Percentiles rank a stretch among this genome's conserved stretches.
These are phyloP conservation scores for Sporisorium graminicola DNA, from an alignment of 1,284 basidiomycete species.

Conservation along the genomic window DNA sequence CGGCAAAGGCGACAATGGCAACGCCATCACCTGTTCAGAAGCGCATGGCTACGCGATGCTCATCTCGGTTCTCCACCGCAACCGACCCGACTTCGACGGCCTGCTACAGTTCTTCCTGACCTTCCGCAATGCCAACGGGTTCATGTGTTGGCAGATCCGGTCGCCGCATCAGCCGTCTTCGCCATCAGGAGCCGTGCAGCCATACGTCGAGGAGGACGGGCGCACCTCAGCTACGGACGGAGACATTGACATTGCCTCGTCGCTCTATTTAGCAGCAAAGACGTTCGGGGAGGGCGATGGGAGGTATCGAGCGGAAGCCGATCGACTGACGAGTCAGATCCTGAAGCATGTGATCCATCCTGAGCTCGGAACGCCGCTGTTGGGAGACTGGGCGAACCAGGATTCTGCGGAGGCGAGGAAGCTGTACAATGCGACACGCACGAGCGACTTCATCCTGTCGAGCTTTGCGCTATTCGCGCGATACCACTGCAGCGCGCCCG, in stretches of 20 bases:
- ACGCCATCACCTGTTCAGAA: conserved; percentile 66
- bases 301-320: conserved; percentile 49
- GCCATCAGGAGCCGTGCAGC: conserved; percentile 12
- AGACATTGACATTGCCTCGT: conserved; percentile 63
- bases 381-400: conserved; percentile 63
- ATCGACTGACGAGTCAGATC: conserved; percentile 33
- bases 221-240: conserved; percentile 61
- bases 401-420: conserved; percentile 35
- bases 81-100: conserved; percentile 58
- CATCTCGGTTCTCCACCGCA: conserved; percentile 59
- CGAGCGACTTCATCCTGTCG: conserved; percentile 60
- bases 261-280: conserved; percentile 50
- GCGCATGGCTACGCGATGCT: conserved; percentile 67
- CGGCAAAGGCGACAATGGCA: conserved; percentile 55
- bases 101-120: conserved; percentile 55
- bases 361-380: conserved; percentile 46
- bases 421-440: conserved; percentile 58
- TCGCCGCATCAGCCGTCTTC: conserved; percentile 22
- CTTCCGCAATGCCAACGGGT: conserved; percentile 53
- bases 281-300: conserved; percentile 36
- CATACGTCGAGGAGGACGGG: conserved; percentile 57
- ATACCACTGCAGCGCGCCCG: conserved; percentile 31
- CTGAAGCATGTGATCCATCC: conserved; percentile 55
- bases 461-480: conserved; percentile 54
- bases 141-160: conserved; percentile 66